These are phyloP conservation scores for Jaapia argillacea DNA, from an alignment of 768 basidiomycete species.

Conservation along the genomic window DNA sequence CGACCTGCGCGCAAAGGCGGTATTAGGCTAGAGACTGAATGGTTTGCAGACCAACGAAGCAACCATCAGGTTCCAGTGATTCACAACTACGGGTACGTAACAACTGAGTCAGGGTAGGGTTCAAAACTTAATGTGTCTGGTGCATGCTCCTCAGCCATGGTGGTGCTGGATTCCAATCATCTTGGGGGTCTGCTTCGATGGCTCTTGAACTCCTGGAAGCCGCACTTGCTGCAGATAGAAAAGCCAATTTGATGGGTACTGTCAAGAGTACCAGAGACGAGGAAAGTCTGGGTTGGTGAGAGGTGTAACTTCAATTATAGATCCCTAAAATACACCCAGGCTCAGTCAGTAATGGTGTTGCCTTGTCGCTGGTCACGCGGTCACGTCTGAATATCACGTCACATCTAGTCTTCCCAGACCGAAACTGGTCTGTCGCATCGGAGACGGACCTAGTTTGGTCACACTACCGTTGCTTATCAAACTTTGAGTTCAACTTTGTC, in stretches of 20 bases:
- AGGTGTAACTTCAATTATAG: too few relatives aligned
- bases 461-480: too few relatives aligned
- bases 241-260: not conserved
- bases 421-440: too few relatives aligned
- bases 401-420: too few relatives aligned
- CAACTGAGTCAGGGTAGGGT: not conserved
- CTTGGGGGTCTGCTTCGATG: slow-evolving; percentile 52
- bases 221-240: slow-evolving; percentile 19
- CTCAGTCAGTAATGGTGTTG: too few relatives aligned
- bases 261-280: too few relatives aligned
- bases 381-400: too few relatives aligned
- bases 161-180: slow-evolving; percentile 53
- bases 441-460: too few relatives aligned
- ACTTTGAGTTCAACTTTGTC: too few relatives aligned
- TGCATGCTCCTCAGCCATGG: slow-evolving; percentile 46
- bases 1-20: slow-evolving; percentile 64
- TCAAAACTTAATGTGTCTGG: not conserved
- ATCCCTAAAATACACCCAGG: too few relatives aligned
- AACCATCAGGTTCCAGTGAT: slow-evolving; percentile 34
- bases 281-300: too few relatives aligned
- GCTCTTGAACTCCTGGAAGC: slow-evolving; percentile 37
- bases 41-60: slow-evolving; percentile 20
- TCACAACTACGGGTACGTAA: slow-evolving; percentile 54
- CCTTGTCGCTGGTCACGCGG: too few relatives aligned
- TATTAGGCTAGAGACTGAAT: slow-evolving; percentile 43